Percentiles rank a stretch among this genome's conserved stretches.
Evolutionary conservation across 139 green algal species (phyloP).

Genomic region (Pseudopediastrum boryanum): DNA sequence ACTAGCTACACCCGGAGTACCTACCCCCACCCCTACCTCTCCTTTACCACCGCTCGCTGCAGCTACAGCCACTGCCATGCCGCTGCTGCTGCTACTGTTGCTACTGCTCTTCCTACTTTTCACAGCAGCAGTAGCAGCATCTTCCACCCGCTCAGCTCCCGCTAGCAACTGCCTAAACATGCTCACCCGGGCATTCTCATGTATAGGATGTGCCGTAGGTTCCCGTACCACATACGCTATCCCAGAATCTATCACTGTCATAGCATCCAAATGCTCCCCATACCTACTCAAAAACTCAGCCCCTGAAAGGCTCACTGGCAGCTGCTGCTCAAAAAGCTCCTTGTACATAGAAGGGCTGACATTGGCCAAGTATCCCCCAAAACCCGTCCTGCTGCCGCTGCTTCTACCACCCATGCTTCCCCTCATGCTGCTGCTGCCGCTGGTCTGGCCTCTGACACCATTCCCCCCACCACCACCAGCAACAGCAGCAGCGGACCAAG

Average conservation of each 20-base stretch:
- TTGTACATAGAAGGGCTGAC: constrained; percentile 64
- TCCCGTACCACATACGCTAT: constrained; percentile 58
- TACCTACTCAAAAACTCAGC: constrained; percentile 72
- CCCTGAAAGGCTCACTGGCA: constrained; percentile 73
- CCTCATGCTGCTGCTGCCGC: constrained; percentile 2
- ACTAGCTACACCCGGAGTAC: no score
- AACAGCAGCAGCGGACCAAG: neutral
- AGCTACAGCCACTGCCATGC: no score
- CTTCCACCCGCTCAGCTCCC: neutral
- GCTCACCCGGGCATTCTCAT: constrained; percentile 82
- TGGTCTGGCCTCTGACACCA: no score
- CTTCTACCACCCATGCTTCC: neutral
- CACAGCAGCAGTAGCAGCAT: neutral
- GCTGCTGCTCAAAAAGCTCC: constrained; percentile 44
- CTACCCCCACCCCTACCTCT: no score
- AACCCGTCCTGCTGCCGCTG: neutral
- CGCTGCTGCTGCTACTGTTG: neutral
- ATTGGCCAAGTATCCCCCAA: constrained; percentile 66
- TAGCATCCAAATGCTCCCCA: constrained; percentile 70
- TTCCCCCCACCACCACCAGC: no score
- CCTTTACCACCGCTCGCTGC: no score
- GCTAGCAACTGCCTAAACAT: constrained; percentile 68
- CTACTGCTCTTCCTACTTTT: constrained; percentile 4
- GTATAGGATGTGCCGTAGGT: constrained; percentile 78
- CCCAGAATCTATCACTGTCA: constrained; percentile 60